Evolutionary conservation across 352 stramenopile genomes (phyloP), one percentile per base, ranked within the genome.

Genomic region (Pythium rishiriense): DNA sequence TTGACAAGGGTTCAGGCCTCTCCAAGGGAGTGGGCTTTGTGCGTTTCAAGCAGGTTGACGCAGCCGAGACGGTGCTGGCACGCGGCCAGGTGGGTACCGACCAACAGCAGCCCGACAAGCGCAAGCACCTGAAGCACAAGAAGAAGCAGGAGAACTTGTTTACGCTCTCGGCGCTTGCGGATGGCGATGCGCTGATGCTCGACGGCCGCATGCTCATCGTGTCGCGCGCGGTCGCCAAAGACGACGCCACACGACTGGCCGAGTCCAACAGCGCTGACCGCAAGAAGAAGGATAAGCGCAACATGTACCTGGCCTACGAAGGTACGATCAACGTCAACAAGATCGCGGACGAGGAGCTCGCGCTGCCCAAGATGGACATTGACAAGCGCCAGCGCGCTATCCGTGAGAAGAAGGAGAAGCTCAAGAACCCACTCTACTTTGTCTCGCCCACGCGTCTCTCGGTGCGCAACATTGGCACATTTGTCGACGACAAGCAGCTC

Each of bases 361-460:
- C 74, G 42, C 65, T 98, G 41, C 91, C 94, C 19, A 89, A 96
- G 60, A 81, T 87, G 68, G 97, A 99, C 71, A 94, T 98, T 61
- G 85, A 97, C 37, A 99, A 99, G 74, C 85, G 97, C 37, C 87
- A 94, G 43, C 77, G 83, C 26, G 94, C 94, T 3, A 90, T 97
- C 63, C 79, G 89, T 39, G 96, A 99, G 62, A 99, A 99, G 79
- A 98, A 97, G 72, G 87, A 93, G 35, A 99, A 99, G 76, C 82
- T 99, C 28, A 94, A 97, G 68, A 98, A 97, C 63, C 97, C 97
- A 8, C 81, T 98, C 43, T 99, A 98, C 70, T 99, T 99, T 65
- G 96, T 99, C 56, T 98, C 97, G 68, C 96, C 97, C 2, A 72
- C 88, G 65, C 88, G 97, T 59, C 78, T 99, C 7, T 97, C 88